Evolutionary conservation across 768 basidiomycete species (phyloP), one percentile per base, ranked within the genome.

Genomic region (Boletus edulis): DNA sequence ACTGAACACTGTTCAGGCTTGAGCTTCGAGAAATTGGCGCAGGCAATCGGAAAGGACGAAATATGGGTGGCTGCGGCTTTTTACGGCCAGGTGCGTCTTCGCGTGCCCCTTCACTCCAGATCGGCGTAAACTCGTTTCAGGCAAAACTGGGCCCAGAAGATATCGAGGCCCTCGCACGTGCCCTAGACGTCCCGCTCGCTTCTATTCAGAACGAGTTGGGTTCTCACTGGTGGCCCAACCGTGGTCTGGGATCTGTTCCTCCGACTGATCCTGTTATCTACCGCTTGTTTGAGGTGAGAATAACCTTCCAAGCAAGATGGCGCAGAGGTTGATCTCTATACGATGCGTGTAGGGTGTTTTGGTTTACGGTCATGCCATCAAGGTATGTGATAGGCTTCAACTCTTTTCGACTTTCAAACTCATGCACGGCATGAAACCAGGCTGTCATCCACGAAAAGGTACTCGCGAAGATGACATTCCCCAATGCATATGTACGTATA

Each of bases 1-100:
- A 44, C 35, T 52, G 51, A 56, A 24, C 20, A 39, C 27, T 31
- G 5, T 35, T 27, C 44, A 88, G 87, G 84, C 15, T 60, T 86
- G 56, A 84, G 85, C 14, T 93, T 91, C 57, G 87, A 84, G 53
- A 74, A 81, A 38, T 81, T 93, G 59, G 89, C 79, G 12, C 74
- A 84, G 54, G 76, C 75, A 8, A 79, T 93, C 50, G 82, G 79
- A 22, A 84, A 79, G 66, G 86, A 90, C 65, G 91, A 93, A 63
- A 78, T 92, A 24, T 93, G 89, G 88, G 78, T 91, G 24, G 90
- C 90, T 4, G 82, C 90, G 7, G 83, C 84, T 46, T 89, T 93
- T 71, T 91, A 90, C 61, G 90, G 85, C 8, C 90, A 91, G 75
- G 87, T 87, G 55, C 20, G 72, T 61, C 42, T 27, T 49, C 39